Evolutionary conservation across 352 stramenopile species (phyloP).

Genomic region (Phytophthora citricola): DNA sequence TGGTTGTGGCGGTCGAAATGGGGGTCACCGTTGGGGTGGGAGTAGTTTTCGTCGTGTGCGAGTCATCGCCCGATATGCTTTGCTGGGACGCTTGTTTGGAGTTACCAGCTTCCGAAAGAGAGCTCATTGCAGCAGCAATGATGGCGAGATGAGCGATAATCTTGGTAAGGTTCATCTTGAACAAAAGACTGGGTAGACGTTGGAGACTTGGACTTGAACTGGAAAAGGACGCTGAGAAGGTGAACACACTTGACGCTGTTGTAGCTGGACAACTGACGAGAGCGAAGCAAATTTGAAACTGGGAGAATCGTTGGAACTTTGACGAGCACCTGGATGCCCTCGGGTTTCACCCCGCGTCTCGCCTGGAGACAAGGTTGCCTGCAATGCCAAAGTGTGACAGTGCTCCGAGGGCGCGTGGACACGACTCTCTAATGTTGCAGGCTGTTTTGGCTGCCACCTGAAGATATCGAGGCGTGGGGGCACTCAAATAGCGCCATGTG

Average conservation of each 20-base stretch:
- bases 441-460: constrained; percentile 11
- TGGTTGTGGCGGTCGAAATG: neutral
- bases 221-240: constrained; percentile 14
- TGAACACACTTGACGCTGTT: constrained; percentile 15
- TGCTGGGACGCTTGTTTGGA: constrained; percentile 13
- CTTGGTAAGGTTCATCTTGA: constrained; percentile 44
- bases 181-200: constrained; percentile 19
- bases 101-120: constrained; percentile 30
- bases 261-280: constrained; percentile 9
- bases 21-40: constrained; percentile 8
- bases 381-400: constrained; percentile 7
- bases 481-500: neutral
- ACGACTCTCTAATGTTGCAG: constrained; percentile 7
- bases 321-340: constrained; percentile 1
- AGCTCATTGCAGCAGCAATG: constrained; percentile 28
- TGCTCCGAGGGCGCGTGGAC: constrained; percentile 9
- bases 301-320: constrained; percentile 4
- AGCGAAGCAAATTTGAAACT: constrained; percentile 30
- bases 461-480: constrained; percentile 2
- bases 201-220: constrained; percentile 21
- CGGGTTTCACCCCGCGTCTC: neutral
- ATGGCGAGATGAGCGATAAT: constrained; percentile 39
- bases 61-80: constrained; percentile 14
- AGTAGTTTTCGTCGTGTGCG: constrained; percentile 14
- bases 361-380: neutral